Evolutionary conservation across 306 rosid genomes (phyloP).

Genomic region (Pyrus betulifolia): DNA sequence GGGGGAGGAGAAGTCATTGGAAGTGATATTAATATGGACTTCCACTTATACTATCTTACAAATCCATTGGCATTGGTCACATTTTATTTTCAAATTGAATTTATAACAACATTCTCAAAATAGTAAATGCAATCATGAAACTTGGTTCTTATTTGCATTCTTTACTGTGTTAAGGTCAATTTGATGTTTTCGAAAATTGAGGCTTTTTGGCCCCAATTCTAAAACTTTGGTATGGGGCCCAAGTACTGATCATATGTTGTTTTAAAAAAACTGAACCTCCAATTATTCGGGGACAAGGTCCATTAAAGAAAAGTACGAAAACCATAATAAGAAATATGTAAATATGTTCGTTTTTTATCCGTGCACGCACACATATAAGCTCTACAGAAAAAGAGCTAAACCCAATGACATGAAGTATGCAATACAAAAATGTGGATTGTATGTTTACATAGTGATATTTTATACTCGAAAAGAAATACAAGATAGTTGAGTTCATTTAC

Average conservation of each 20-base stretch:
- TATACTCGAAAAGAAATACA: not conserved
- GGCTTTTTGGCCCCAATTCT: not conserved
- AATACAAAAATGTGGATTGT: not conserved
- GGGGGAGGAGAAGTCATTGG: not conserved
- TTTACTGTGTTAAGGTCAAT: not conserved
- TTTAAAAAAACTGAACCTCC: not conserved
- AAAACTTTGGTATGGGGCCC: not conserved
- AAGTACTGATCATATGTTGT: not conserved
- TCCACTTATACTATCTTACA: not conserved
- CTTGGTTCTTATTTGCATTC: not conserved
- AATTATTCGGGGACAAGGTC: not conserved
- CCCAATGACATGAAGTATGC: not conserved
- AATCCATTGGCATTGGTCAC: not conserved
- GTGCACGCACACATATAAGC: not conserved
- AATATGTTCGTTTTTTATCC: not conserved
- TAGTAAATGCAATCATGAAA: not conserved
- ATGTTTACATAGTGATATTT: not conserved
- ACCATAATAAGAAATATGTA: not conserved
- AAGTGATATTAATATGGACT: not conserved
- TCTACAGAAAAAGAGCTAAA: not conserved
- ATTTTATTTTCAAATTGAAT: not conserved
- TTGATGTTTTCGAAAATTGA: not conserved
- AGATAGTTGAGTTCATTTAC: not conserved
- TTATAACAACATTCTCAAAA: not conserved
- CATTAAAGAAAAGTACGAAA: not conserved